phyloP scores from a whole-genome alignment of 192 early-diverging fungal species.

The Coemansia sp. region DNA sequence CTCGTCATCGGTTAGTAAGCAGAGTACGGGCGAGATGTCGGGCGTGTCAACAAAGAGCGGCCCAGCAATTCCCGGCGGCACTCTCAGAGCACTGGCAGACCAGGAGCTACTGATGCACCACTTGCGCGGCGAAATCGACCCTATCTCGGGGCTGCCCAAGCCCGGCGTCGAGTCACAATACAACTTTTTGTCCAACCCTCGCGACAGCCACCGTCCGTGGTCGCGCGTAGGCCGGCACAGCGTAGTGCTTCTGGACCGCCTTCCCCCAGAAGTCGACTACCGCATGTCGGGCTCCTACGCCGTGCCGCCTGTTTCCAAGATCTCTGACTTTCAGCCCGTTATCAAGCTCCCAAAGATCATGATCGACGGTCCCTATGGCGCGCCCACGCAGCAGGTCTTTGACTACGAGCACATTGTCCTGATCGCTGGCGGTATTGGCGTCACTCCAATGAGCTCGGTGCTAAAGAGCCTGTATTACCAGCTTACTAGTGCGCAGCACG shows the following conservation, averaged over 20 bases:
- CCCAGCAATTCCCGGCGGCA: constrained; percentile 7
- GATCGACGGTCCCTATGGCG: constrained; percentile 83
- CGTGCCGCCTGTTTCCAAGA: not conserved
- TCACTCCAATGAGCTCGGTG: constrained; percentile 75
- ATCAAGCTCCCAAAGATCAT: constrained; percentile 61
- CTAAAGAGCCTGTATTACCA: constrained; percentile 69
- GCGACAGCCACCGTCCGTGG: constrained; percentile 40
- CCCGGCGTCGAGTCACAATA: constrained; percentile 32
- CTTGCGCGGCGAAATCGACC: constrained; percentile 44
- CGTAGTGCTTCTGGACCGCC: constrained; percentile 46
- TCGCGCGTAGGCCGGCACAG: constrained; percentile 47
- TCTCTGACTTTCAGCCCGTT: constrained; percentile 25
- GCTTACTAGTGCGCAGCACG: constrained; percentile 26
- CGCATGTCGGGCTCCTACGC: constrained; percentile 27
- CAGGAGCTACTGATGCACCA: constrained; percentile 52
- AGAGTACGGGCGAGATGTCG: constrained; percentile 8
- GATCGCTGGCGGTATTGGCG: constrained; percentile 76
- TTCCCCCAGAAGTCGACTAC: constrained; percentile 48
- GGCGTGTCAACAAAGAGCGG: constrained; percentile 11
- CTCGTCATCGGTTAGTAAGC: constrained; percentile 11
- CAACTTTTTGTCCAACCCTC: constrained; percentile 18
- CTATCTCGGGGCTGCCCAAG: constrained; percentile 30
- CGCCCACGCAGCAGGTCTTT: constrained; percentile 77
- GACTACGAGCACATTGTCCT: constrained; percentile 68
- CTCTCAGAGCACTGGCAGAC: constrained; percentile 49